Base-by-base conservation (phyloP, 2,329 filamentous ascomycete species). In the Madurella mycetomatis region DNA sequence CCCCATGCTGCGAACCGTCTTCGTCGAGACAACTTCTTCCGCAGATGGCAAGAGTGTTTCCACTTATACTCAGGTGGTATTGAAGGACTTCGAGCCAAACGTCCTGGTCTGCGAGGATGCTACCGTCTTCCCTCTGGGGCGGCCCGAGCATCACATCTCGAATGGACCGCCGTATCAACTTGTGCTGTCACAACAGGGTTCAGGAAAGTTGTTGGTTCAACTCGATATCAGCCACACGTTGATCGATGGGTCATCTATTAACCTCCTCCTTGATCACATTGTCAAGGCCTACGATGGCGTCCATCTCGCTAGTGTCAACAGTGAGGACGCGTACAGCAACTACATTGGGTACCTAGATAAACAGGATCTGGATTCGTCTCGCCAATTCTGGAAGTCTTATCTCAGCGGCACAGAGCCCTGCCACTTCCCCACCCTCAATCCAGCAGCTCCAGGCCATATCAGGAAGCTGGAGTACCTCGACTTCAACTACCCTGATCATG, bases 1-100 rank as follows among this genome's bases (percentile, higher is more conserved):
- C n/a, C 76, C 89, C 11, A 81, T 94, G 16, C 67, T 96, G 7
- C 80, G 91, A 25, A 90, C 87, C 0, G 76, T 75, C 0, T 95
- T 96, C 63, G 70, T 88, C 0, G 76, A 82, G 31, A 91, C 90
- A 0, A 72, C 82, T 0, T 49, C 51, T 15, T 48, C 25, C 9
- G 42, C 47, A 16, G 31, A 47, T 31, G 44, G 50, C 55, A 43
- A 42, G 41, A 37, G n/a, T 7, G 37, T 49, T 16, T 40, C 53
- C 18, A 15, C 30, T 1, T 65, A 67, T 50, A 58, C 67, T 41
- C 68, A 70, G 25, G 62, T 66, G 1, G 63, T 69, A 15, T 54
- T 65, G n/a, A 53, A 44, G 18, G 41, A 51, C 3, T 30, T 49
- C 19, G 37, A 52, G 43, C 41, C 47, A 9, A 44, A 17, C 0